A percentile compares a stretch with the other conserved stretches of the same genome.
phyloP scores from a whole-genome alignment of 495 filamentous ascomycete genomes.

The Elasticomyces elasticus region DNA sequence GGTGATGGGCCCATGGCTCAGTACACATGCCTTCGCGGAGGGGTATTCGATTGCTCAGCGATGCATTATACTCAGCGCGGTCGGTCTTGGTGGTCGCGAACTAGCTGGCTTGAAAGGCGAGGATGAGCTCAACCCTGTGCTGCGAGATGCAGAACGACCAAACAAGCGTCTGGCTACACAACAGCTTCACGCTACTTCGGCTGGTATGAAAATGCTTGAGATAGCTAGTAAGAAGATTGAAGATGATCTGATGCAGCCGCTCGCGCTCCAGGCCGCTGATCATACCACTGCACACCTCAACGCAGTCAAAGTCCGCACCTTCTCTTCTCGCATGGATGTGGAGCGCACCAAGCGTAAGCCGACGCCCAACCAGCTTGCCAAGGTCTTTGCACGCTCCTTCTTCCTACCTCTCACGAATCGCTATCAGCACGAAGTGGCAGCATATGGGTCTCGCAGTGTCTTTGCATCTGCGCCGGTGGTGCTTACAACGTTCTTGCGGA shows the following conservation, averaged over 20 bases:
- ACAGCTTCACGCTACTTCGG: constrained; percentile 25
- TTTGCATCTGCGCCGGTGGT: constrained; percentile 52
- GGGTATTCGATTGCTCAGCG: constrained; percentile 82
- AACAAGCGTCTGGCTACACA: constrained; percentile 62
- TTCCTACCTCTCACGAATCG: constrained; percentile 63
- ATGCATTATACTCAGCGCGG: constrained; percentile 63
- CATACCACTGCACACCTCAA: constrained; percentile 59
- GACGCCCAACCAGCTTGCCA: constrained; percentile 64
- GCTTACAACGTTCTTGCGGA: constrained; percentile 53
- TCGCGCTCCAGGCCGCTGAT: constrained; percentile 64
- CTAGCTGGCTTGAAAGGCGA: constrained; percentile 68
- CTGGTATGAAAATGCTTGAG: constrained; percentile 6
- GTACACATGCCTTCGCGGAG: constrained; percentile 77
- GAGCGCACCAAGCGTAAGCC: constrained; percentile 56
- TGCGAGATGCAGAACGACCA: constrained; percentile 32
- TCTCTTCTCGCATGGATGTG: constrained; percentile 61
- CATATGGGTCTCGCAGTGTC: constrained; percentile 25
- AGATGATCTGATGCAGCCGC: constrained; percentile 62
- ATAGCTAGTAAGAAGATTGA: constrained; percentile 51
- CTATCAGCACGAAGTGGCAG: constrained; percentile 36
- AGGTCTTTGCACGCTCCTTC: constrained; percentile 62
- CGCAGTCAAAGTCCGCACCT: constrained; percentile 72
- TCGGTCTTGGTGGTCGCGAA: constrained; percentile 80
- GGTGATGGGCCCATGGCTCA: constrained; percentile 73
- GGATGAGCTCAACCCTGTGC: constrained; percentile 31